Evolutionary conservation across 305 asterid species (phyloP).

Genomic region (Fraxinus baroniana): DNA sequence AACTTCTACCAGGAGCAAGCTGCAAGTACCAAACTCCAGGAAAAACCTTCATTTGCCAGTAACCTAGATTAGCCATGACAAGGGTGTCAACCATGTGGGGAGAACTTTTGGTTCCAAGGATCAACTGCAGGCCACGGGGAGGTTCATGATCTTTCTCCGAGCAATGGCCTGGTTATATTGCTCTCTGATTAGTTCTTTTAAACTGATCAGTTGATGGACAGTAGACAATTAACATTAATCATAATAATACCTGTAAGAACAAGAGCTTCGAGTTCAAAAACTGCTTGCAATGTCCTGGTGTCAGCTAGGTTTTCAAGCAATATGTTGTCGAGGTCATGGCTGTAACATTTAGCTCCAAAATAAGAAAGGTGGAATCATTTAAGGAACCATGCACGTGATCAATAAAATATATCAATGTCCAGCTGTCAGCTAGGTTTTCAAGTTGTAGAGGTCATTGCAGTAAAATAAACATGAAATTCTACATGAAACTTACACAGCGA

Average conservation of each 20-base stretch:
- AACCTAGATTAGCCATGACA: slow-evolving; percentile 99
- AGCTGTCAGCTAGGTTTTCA: slow-evolving; percentile 82
- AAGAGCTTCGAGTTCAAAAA: slow-evolving; percentile 93
- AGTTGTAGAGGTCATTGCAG: slow-evolving; percentile 97
- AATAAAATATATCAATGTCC: slow-evolving; percentile 45
- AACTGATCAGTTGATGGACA: slow-evolving; percentile 10
- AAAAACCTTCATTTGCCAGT: slow-evolving; percentile 97
- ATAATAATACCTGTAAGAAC: slow-evolving; percentile 75
- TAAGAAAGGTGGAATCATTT: slow-evolving; percentile 10
- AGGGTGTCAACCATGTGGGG: slow-evolving; percentile 97
- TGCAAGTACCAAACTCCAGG: slow-evolving; percentile 99
- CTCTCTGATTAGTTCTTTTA: slow-evolving; percentile 27
- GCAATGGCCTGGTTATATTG: slow-evolving; percentile 73
- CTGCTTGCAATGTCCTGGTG: slow-evolving; percentile 90
- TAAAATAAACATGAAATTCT: background rate
- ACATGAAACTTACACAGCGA: slow-evolving; percentile 70
- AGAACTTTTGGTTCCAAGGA: slow-evolving; percentile 81
- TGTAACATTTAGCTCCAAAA: slow-evolving; percentile 35
- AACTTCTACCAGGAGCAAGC: slow-evolving; percentile 97
- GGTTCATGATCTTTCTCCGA: slow-evolving; percentile 97
- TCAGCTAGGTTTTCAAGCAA: slow-evolving; percentile 94
- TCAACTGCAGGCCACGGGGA: slow-evolving; percentile 95
- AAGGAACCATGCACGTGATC: background rate
- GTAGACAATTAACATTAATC: slow-evolving; percentile 14
- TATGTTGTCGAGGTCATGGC: slow-evolving; percentile 96